A percentile compares a stretch with the other conserved stretches of the same genome.
Evolutionary conservation across 805 yeast genomes (phyloP).

Genomic region (Pichia sporocuriosa): DNA sequence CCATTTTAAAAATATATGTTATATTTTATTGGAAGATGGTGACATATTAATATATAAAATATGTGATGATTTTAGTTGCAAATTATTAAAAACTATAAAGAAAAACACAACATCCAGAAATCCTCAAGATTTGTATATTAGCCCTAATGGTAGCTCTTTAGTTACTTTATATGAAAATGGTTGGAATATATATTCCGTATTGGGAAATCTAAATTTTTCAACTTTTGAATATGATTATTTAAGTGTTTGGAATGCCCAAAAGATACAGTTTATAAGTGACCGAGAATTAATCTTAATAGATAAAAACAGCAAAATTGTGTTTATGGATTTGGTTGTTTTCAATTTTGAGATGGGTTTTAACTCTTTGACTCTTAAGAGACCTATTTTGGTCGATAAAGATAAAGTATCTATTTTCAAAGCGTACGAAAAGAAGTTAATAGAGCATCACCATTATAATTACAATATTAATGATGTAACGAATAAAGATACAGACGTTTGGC

Average conservation of each 20-base stretch:
- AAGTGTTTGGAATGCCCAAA: slow-evolving; percentile 16
- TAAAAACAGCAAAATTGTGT: slow-evolving; percentile 26
- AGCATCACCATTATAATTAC: slow-evolving; percentile 29
- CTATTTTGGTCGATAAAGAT: slow-evolving; percentile 36
- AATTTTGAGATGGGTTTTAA: slow-evolving; percentile 22
- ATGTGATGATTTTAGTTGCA: slow-evolving; percentile 26
- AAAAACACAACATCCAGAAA: slow-evolving; percentile 31
- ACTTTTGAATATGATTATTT: slow-evolving; percentile 31
- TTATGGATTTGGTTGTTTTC: slow-evolving; percentile 19
- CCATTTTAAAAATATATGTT: slow-evolving; percentile 34
- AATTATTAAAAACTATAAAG: slow-evolving; percentile 27
- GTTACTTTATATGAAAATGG: slow-evolving; percentile 30
- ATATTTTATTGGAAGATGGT: slow-evolving; percentile 34
- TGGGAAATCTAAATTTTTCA: slow-evolving; percentile 40
- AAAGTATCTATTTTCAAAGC: slow-evolving; percentile 40
- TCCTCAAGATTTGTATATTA: slow-evolving; percentile 25
- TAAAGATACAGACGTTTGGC: slow-evolving; percentile 41
- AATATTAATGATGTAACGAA: slow-evolving; percentile 18
- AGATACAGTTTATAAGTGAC: slow-evolving; percentile 22
- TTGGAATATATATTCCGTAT: slow-evolving; percentile 42
- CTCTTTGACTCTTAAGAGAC: slow-evolving; percentile 29
- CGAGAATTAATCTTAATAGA: slow-evolving; percentile 29
- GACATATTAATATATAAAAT: slow-evolving; percentile 33
- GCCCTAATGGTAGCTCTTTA: slow-evolving; percentile 26
- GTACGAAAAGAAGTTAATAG: slow-evolving; percentile 35